A percentile compares a stretch with the other conserved stretches of the same genome.
These are phyloP conservation scores for Globisporangium solare DNA, from an alignment of 352 stramenopile species.

Conservation along the genomic window DNA sequence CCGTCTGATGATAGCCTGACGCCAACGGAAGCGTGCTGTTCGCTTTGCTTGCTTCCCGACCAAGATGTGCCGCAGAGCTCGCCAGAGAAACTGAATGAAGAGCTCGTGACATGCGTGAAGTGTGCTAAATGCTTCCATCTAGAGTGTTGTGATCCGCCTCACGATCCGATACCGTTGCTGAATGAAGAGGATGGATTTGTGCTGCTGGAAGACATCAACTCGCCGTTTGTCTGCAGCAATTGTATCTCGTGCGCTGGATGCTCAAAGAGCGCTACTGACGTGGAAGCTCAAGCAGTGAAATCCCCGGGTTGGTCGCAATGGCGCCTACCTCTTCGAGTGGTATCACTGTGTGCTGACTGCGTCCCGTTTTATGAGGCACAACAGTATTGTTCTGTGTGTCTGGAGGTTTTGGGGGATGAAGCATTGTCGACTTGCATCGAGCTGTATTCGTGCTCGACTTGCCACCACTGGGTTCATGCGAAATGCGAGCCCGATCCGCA, in stretches of 20 bases:
- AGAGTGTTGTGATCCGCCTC: conserved; percentile 75
- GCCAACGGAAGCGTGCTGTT: conserved; percentile 9
- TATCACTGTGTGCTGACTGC: conserved; percentile 61
- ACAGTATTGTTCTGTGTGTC: conserved; percentile 74
- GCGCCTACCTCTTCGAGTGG: conserved; percentile 55
- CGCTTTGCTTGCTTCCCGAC: conserved; percentile 22
- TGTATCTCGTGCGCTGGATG: conserved; percentile 70
- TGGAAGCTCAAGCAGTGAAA: background rate
- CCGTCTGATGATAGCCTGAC: background rate
- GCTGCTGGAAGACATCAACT: conserved; percentile 54
- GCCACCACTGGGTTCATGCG: conserved; percentile 75
- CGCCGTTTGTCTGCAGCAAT: conserved; percentile 65
- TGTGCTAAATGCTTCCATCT: conserved; percentile 54
- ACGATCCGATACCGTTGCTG: conserved; percentile 50
- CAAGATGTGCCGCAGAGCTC: background rate
- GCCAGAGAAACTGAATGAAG: conserved; percentile 14
- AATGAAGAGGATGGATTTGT: conserved; percentile 49
- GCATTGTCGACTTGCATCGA: conserved; percentile 37
- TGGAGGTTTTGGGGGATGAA: conserved; percentile 39
- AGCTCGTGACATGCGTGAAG: conserved; percentile 50
- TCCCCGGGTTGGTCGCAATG: conserved; percentile 58
- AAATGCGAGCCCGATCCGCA: conserved; percentile 75
- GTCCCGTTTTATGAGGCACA: conserved; percentile 57
- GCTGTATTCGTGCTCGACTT: conserved; percentile 69
- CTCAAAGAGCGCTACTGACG: conserved; percentile 7